Evolutionary conservation across 345 rosid species (phyloP), one percentile per base, ranked within the genome.

Genomic region (Citrus mangshanensis): DNA sequence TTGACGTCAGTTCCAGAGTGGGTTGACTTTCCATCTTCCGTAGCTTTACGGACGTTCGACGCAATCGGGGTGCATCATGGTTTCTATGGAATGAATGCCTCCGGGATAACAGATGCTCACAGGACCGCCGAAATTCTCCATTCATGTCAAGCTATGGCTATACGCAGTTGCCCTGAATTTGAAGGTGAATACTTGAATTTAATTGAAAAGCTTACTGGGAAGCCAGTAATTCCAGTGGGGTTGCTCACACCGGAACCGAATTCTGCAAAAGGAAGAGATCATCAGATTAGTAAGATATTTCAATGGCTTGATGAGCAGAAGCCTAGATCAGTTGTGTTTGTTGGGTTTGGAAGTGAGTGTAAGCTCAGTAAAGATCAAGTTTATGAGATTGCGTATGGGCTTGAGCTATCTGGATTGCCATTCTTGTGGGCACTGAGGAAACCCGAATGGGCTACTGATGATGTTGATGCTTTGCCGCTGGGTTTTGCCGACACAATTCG

Each of bases 131-230:
- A 13, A 9, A 24, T 62, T 1, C 19, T 83, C 5, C 8, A 12
- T 4, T 34, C 27, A 21, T 76, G 70, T n/a, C 65, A 77, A 9
- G 73, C 70, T 38, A 1, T 81, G 12, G 76, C 82, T 3, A 4
- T 79, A 18, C 81, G 88, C 8, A 80, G 83, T 37, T 81, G 85
- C 40, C 24, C 40, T 3, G 86, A 84, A 24, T 42, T 38, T 14
- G 84, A 84, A 70, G 79, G 79, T 21, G 75, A 77, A 28, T 77
- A 72, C 68, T 8, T 86, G 5, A 21, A 74, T 21, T 25, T 78
- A 13, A 51, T 19, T 55, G 67, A 34, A 13, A 75, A 63, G 16
- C 27, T 25, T 12, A 27, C 4, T 0, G 59, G 59, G 18, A 28
- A 28, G 21, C 73, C 73, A 27, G 24, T 49, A 1, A 49, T 70